Evolutionary conservation across 176 grass and related monocot genomes (phyloP).

Genomic region (Juncus inflexus): DNA sequence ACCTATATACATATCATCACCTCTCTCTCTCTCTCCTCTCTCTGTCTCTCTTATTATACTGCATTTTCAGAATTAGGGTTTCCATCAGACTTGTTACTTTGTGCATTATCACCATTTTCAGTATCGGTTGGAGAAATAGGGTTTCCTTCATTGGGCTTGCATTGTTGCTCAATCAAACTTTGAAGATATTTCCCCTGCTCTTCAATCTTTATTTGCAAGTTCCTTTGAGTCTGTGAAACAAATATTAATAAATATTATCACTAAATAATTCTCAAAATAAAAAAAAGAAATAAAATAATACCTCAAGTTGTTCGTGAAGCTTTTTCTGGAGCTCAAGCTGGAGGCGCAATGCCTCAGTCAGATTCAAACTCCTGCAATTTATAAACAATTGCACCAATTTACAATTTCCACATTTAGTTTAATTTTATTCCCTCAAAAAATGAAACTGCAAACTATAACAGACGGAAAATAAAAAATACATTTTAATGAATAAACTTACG

Average conservation of each 20-base stretch:
- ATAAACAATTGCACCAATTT: slow-evolving; percentile 25
- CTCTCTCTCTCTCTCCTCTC: background rate
- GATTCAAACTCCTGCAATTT: slow-evolving; percentile 60
- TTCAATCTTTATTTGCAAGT: slow-evolving; percentile 27
- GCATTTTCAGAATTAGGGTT: slow-evolving; percentile 16
- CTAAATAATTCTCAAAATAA: background rate
- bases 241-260: slow-evolving; percentile 9
- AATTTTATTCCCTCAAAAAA: slow-evolving; percentile 7
- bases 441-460: slow-evolving; percentile 7
- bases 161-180: slow-evolving; percentile 24
- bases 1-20: slow-evolving; percentile 25
- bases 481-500: slow-evolving; percentile 40
- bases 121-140: slow-evolving; percentile 14
- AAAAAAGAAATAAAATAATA: slow-evolving; percentile 15
- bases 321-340: slow-evolving; percentile 95
- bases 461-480: slow-evolving; percentile 5
- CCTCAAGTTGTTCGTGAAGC: slow-evolving; percentile 99
- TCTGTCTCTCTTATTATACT: slow-evolving; percentile 7
- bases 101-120: slow-evolving; percentile 4
- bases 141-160: slow-evolving; percentile 8
- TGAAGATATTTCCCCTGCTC: slow-evolving; percentile 32
- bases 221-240: slow-evolving; percentile 18
- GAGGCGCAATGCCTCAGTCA: slow-evolving; percentile 85
- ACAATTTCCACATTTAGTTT: slow-evolving; percentile 13
- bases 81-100: slow-evolving; percentile 6